Conservation (phyloP, 2,329 filamentous ascomycete genomes). For the Botrytis deweyae region DNA sequence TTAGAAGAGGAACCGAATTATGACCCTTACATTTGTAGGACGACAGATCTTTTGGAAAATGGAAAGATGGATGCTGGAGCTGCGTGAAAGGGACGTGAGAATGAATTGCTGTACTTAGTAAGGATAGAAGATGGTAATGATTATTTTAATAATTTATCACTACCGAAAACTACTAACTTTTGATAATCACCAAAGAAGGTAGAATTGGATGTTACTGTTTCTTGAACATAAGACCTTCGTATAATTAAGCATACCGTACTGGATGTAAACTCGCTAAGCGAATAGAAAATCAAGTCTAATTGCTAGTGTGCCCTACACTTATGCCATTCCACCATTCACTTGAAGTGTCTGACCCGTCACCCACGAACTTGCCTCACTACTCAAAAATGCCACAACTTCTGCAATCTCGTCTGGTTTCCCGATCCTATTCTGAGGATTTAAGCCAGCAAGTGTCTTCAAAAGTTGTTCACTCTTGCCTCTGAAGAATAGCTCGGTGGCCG, state of each 20-base stretch:
- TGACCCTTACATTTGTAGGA: conserved; percentile 17
- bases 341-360: conserved; percentile 34
- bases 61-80: conserved; percentile 13
- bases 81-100: not conserved
- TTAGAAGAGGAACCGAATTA: conserved; percentile 52
- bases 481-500: conserved; percentile 51
- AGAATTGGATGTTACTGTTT: not conserved
- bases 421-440: conserved; percentile 47
- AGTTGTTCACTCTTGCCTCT: conserved; percentile 43
- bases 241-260: not conserved
- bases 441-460: conserved; percentile 43
- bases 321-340: conserved; percentile 38
- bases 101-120: not conserved
- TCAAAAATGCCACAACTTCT: conserved; percentile 45
- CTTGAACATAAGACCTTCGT: not conserved
- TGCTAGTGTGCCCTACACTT: not conserved
- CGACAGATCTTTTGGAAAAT: conserved; percentile 3
- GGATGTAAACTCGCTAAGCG: not conserved
- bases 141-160: not conserved
- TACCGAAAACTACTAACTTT: not conserved
- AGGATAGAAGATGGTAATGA: not conserved
- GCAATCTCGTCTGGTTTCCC: conserved; percentile 51
- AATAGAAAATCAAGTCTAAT: not conserved
- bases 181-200: not conserved
- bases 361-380: conserved; percentile 27